Percentiles rank a stretch among this genome's conserved stretches.
phyloP scores from a whole-genome alignment of 371 early-diverging fungal species.

The Coemansia sp. region DNA sequence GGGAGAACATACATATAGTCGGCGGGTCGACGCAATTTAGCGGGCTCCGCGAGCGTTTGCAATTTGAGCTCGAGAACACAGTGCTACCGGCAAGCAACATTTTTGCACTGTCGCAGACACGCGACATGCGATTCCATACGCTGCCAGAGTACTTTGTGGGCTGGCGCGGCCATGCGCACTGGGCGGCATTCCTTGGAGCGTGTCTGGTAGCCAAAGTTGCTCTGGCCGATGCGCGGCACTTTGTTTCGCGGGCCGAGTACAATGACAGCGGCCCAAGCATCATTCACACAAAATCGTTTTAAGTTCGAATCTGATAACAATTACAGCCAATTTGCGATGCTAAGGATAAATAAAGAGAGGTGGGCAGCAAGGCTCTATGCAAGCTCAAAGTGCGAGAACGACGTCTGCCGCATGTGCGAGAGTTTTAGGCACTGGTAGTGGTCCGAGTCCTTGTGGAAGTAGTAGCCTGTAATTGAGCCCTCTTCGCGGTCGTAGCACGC shows the following conservation, averaged over 20 bases:
- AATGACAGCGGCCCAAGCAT: slow-evolving; percentile 45
- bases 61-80: slow-evolving; percentile 38
- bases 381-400: slow-evolving; percentile 48
- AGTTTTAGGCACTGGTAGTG: slow-evolving; percentile 79
- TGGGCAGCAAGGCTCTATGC: slow-evolving; percentile 15
- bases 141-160: slow-evolving; percentile 53
- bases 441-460: slow-evolving; percentile 81
- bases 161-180: slow-evolving; percentile 45
- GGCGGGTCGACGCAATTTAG: slow-evolving; percentile 47
- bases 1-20: slow-evolving; percentile 69
- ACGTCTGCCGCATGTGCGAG: slow-evolving; percentile 54
- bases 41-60: slow-evolving; percentile 36
- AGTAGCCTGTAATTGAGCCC: slow-evolving; percentile 82
- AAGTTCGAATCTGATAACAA: background rate
- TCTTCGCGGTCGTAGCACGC: slow-evolving; percentile 81
- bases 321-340: background rate
- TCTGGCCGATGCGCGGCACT: slow-evolving; percentile 41
- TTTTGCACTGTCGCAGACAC: slow-evolving; percentile 50
- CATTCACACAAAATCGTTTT: slow-evolving; percentile 41
- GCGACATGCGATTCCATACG: slow-evolving; percentile 41
- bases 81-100: slow-evolving; percentile 52
- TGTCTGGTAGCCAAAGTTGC: slow-evolving; percentile 48
- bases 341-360: background rate
- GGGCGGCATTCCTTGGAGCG: slow-evolving; percentile 52
- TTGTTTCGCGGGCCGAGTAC: slow-evolving; percentile 40